Conservation (phyloP, 345 rosid genomes). For the Trapa bicornis region DNA sequence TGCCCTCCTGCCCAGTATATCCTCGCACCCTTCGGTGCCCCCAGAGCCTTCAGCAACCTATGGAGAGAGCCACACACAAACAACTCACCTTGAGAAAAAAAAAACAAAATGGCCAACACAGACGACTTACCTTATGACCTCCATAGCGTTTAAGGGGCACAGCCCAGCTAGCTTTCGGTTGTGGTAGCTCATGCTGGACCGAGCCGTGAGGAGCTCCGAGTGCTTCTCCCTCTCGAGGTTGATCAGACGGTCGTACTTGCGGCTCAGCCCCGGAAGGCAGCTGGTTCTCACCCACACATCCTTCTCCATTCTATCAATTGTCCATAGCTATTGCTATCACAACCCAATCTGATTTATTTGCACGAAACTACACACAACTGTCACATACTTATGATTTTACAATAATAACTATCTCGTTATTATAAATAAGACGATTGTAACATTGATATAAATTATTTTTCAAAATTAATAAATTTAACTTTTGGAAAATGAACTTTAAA, state of each 20-base stretch:
- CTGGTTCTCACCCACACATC: conserved; percentile 99
- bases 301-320: conserved; percentile 86
- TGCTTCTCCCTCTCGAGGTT: conserved; percentile 50
- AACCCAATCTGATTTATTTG: too few species aligned
- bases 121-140: conserved; percentile 55
- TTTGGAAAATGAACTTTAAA: too few species aligned
- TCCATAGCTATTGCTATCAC: too few species aligned
- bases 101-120: background rate
- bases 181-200: conserved; percentile 62
- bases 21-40: conserved; percentile 60
- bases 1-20: conserved; percentile 96
- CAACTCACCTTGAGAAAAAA: too few species aligned
- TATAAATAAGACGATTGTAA: too few species aligned
- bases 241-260: conserved; percentile 56
- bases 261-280: conserved; percentile 72
- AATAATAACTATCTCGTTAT: too few species aligned
- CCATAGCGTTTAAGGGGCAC: conserved; percentile 80
- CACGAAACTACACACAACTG: too few species aligned
- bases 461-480: too few species aligned
- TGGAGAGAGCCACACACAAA: too few species aligned
- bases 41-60: conserved; percentile 91
- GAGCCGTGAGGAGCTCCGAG: conserved; percentile 86
- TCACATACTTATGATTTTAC: too few species aligned
- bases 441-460: too few species aligned
- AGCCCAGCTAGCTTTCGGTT: conserved; percentile 78